A percentile compares a stretch with the other conserved stretches of the same genome.
Evolutionary conservation across 73 alveolate genomes (phyloP).

Genomic region (Symbiodinium natans): DNA sequence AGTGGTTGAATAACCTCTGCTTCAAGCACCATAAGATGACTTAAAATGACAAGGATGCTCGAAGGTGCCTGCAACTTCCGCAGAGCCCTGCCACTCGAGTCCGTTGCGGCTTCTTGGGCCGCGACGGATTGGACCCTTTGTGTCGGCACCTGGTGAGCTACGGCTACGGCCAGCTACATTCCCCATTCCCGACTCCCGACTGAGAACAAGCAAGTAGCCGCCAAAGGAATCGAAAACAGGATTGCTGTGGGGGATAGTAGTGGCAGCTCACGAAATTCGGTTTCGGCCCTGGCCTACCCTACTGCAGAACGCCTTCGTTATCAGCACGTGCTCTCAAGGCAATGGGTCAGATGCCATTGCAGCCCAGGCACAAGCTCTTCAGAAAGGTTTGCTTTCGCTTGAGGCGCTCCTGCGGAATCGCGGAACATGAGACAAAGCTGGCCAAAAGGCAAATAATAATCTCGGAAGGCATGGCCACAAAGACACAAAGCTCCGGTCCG

Average conservation of each 20-base stretch:
- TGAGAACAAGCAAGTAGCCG: no score
- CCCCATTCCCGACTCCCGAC: no score
- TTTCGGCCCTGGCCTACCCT: no score
- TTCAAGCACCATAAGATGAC: not conserved
- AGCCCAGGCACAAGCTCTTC: constrained; percentile 27
- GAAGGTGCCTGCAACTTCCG: no score
- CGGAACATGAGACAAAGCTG: not conserved
- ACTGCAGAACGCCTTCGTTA: no score
- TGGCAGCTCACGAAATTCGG: no score
- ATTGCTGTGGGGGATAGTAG: no score
- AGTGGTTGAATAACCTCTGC: not conserved
- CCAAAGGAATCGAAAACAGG: no score
- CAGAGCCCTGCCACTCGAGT: no score
- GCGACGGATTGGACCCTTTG: not conserved
- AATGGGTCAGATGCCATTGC: not conserved
- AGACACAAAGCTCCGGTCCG: constrained; percentile 3
- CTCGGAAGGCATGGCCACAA: not conserved
- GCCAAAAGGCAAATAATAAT: not conserved
- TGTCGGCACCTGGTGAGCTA: not conserved
- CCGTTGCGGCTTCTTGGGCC: not conserved
- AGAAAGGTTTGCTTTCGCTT: constrained; percentile 58
- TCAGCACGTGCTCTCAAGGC: no score
- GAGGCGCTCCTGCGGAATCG: constrained; percentile 35
- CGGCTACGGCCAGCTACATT: no score
- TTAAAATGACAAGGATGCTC: no score